These are phyloP conservation scores for Aspergillus biplanus DNA, from an alignment of 495 filamentous ascomycete species.

Conservation along the genomic window DNA sequence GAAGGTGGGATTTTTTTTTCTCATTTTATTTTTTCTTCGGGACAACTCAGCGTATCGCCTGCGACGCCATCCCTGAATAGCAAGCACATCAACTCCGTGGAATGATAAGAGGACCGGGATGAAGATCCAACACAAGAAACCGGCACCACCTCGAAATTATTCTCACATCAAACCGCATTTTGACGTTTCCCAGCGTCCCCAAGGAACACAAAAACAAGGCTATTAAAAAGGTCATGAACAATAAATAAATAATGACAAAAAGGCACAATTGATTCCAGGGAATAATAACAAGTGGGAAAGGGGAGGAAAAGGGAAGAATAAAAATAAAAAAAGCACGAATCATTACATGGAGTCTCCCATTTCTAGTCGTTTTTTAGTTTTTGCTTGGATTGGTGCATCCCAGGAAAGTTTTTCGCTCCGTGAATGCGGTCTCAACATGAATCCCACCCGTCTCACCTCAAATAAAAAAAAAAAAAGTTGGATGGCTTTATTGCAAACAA, in stretches of 20 bases:
- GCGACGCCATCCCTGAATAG: constrained; percentile 3
- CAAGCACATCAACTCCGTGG: not conserved
- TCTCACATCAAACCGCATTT: constrained; percentile 2
- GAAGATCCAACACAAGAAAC: not conserved
- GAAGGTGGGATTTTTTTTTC: no score
- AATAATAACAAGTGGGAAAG: constrained; percentile 9
- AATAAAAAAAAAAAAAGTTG: constrained; percentile 13
- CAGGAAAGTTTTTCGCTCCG: constrained; percentile 4
- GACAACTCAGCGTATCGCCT: constrained; percentile 3
- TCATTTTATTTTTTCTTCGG: not conserved
- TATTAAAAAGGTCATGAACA: not conserved
- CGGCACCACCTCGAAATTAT: not conserved
- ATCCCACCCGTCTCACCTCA: constrained; percentile 10
- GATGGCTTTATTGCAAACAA: constrained; percentile 17
- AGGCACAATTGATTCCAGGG: constrained; percentile 12
- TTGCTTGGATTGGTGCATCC: constrained; percentile 8
- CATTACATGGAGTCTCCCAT: constrained; percentile 9
- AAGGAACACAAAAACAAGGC: not conserved
- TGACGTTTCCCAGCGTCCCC: not conserved
- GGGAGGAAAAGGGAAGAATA: not conserved
- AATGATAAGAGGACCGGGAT: not conserved
- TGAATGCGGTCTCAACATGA: constrained; percentile 3
- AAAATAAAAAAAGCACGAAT: constrained; percentile 12
- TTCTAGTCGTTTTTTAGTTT: constrained; percentile 13
- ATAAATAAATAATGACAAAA: constrained; percentile 1